Evolutionary conservation across 345 rosid genomes (phyloP).

Genomic region (Hibiscus tridactylites): DNA sequence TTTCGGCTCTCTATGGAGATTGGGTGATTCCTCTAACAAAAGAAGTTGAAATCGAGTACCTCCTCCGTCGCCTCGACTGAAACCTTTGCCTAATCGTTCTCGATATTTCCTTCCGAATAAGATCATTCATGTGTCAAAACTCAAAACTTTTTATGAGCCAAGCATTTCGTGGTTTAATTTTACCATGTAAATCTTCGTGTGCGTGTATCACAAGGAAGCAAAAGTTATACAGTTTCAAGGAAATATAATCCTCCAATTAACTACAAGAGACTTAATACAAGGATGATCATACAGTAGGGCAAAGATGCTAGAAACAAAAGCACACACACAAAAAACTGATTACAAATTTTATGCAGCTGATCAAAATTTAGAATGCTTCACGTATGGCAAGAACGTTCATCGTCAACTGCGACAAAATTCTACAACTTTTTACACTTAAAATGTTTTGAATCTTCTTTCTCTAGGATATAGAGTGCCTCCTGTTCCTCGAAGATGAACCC

Average conservation of each 20-base stretch:
- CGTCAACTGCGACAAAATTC: slow-evolving; percentile 19
- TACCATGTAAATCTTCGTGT: too few species aligned
- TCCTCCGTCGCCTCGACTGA: slow-evolving; percentile 69
- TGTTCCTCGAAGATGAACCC: slow-evolving; percentile 54
- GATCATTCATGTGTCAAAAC: not conserved
- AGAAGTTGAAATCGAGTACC: slow-evolving; percentile 68
- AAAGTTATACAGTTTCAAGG: not conserved
- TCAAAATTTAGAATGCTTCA: not conserved
- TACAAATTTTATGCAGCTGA: too few species aligned
- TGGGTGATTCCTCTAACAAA: slow-evolving; percentile 90
- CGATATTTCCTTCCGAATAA: not conserved
- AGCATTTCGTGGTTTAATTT: too few species aligned
- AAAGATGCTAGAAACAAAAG: not conserved
- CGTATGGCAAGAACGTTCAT: not conserved
- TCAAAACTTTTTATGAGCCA: too few species aligned
- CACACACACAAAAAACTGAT: too few species aligned
- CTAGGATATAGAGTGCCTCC: slow-evolving; percentile 77
- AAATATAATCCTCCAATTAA: not conserved
- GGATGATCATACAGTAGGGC: not conserved
- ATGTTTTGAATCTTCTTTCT: slow-evolving; percentile 6
- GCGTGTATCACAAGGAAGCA: not conserved
- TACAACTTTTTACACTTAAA: slow-evolving; percentile 18
- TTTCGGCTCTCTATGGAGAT: slow-evolving; percentile 58
- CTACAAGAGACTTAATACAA: not conserved
- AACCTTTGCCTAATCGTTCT: not conserved